Conservation (phyloP, 768 basidiomycete genomes). For the Suillus placidus region DNA sequence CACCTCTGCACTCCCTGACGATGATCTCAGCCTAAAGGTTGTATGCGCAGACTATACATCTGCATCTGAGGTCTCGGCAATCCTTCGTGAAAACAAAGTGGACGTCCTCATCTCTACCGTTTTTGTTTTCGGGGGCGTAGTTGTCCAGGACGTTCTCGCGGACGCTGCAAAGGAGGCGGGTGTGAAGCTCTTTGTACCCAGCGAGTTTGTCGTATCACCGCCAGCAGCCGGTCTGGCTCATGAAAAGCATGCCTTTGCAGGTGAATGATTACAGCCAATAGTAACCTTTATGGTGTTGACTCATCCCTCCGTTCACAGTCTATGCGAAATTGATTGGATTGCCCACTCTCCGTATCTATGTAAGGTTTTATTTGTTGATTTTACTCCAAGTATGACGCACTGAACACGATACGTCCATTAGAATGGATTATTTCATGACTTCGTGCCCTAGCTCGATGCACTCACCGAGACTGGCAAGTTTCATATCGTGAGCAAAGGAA, state of each 20-base stretch:
- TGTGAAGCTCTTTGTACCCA: slow-evolving; percentile 34
- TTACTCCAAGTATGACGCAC: not conserved
- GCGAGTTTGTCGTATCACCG: slow-evolving; percentile 30
- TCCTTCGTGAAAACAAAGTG: slow-evolving; percentile 10
- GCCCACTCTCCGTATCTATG: slow-evolving; percentile 12
- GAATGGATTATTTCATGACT: slow-evolving; percentile 26
- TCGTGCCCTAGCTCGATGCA: slow-evolving; percentile 19
- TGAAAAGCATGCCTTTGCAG: slow-evolving; percentile 7
- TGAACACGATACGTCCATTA: slow-evolving; percentile 9
- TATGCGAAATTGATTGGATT: slow-evolving; percentile 24
- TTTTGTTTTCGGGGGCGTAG: not conserved
- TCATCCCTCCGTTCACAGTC: slow-evolving; percentile 10
- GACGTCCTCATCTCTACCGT: slow-evolving; percentile 13
- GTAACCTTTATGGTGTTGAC: not conserved
- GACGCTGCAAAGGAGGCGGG: slow-evolving; percentile 23
- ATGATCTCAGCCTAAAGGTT: not conserved
- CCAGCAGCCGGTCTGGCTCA: not conserved
- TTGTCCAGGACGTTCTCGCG: slow-evolving; percentile 20
- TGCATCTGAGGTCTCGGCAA: not conserved
- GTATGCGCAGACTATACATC: slow-evolving; percentile 3
- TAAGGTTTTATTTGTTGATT: slow-evolving; percentile 21
- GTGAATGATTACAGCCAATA: not conserved
- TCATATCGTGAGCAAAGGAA: slow-evolving; percentile 28
- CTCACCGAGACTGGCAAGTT: slow-evolving; percentile 19
- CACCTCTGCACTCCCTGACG: not conserved